Conservation (phyloP, 306 rosid species). For the apple (Malus domestica) region DNA sequence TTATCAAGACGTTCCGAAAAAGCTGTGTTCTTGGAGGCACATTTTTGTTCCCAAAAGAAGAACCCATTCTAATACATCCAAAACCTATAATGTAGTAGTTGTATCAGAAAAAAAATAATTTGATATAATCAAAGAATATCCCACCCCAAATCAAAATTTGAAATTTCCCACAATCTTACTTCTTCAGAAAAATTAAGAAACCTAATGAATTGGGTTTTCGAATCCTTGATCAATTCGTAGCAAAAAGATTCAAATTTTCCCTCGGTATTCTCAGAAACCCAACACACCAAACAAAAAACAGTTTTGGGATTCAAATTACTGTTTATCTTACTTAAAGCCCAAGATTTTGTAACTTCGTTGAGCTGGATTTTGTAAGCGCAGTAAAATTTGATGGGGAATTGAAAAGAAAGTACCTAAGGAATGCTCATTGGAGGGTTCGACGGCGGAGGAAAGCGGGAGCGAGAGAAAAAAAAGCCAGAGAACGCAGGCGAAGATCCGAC, state of each 20-base stretch:
- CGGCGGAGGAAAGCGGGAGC: neutral
- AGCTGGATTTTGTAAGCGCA: neutral
- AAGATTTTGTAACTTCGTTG: neutral
- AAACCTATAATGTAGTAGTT: neutral
- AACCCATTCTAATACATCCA: neutral
- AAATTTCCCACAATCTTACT: neutral
- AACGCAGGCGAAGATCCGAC: conserved; percentile 16
- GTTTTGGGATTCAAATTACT: neutral
- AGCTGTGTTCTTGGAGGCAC: neutral
- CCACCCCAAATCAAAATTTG: neutral
- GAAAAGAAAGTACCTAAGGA: conserved; percentile 37
- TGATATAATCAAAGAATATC: neutral
- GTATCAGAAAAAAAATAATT: neutral
- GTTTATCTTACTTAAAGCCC: neutral
- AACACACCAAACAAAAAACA: neutral
- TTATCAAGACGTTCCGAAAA: neutral
- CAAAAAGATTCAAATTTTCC: neutral
- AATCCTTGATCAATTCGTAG: neutral
- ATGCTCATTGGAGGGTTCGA: conserved; percentile 18
- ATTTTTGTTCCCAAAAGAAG: neutral
- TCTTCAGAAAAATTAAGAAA: neutral
- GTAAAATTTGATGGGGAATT: neutral
- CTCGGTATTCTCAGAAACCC: neutral
- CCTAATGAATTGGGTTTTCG: neutral
- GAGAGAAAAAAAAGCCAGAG: conserved; percentile 18